Conservation (phyloP, 768 basidiomycete genomes). For the Suillus luteus region DNA sequence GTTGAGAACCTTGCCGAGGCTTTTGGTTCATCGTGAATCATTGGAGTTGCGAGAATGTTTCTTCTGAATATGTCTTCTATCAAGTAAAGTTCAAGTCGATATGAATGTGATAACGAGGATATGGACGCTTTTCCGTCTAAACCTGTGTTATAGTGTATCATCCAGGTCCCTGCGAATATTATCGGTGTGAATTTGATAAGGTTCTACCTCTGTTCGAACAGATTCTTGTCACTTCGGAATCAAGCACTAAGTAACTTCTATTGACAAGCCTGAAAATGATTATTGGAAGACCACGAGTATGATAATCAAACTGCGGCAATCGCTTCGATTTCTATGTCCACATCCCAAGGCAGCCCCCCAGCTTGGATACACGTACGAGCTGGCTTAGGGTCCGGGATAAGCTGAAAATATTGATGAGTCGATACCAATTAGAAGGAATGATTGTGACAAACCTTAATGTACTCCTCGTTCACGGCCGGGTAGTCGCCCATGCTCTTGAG, state of each 20-base stretch:
- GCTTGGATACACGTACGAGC: slow-evolving; percentile 78
- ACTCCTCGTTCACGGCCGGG: slow-evolving; percentile 56
- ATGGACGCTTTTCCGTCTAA: background rate
- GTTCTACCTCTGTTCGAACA: background rate
- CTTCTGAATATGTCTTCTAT: background rate
- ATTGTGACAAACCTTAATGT: slow-evolving; percentile 45
- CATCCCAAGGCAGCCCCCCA: slow-evolving; percentile 65
- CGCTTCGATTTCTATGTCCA: slow-evolving; percentile 73
- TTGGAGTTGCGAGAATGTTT: background rate
- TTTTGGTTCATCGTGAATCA: slow-evolving; percentile 25
- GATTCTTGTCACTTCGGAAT: background rate
- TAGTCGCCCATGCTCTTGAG: slow-evolving; percentile 63
- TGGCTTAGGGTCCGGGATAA: slow-evolving; percentile 61
- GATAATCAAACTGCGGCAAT: slow-evolving; percentile 45
- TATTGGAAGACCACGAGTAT: background rate
- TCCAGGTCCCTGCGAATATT: too few relatives aligned
- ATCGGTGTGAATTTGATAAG: background rate
- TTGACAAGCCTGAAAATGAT: background rate
- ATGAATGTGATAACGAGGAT: background rate
- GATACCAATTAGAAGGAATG: background rate
- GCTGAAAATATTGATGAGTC: slow-evolving; percentile 28
- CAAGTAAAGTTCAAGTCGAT: background rate
- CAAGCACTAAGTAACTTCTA: background rate
- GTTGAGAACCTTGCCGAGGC: slow-evolving; percentile 35
- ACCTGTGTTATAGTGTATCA: too few relatives aligned